Evolutionary conservation across 2,329 filamentous ascomycete genomes (phyloP).

Genomic region (Fusarium xylarioides): DNA sequence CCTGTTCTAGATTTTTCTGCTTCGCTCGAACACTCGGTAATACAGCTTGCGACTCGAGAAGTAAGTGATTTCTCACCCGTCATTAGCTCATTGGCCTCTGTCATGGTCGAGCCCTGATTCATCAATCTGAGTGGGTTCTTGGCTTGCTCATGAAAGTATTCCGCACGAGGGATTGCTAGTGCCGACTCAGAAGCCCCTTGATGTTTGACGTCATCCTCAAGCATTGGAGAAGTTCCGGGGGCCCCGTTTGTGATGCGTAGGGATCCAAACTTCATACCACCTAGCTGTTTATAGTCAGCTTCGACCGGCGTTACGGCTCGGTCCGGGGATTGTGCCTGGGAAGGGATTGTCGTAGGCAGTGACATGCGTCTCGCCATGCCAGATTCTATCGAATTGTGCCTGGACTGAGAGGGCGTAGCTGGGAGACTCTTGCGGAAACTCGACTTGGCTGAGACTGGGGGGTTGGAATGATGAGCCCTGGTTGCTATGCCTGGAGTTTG

Average conservation of each 20-base stretch:
- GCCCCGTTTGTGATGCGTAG: constrained; percentile 69
- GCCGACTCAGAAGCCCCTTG: constrained; percentile 13
- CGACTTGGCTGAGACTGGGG: constrained; percentile 40
- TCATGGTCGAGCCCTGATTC: neutral
- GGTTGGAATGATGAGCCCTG: constrained; percentile 44
- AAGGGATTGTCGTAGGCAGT: constrained; percentile 42
- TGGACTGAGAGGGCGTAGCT: constrained; percentile 50
- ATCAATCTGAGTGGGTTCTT: constrained; percentile 4
- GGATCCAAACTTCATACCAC: constrained; percentile 70
- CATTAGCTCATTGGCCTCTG: neutral
- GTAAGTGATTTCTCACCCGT: neutral
- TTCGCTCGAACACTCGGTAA: constrained; percentile 12
- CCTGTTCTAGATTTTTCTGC: constrained; percentile 26
- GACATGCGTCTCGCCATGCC: constrained; percentile 46
- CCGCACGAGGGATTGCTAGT: neutral
- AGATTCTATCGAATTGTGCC: constrained; percentile 53
- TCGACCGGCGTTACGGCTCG: constrained; percentile 57
- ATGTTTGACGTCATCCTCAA: constrained; percentile 27
- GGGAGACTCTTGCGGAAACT: constrained; percentile 52
- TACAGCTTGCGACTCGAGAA: neutral
- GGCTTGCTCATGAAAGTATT: constrained; percentile 18
- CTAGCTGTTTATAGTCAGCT: constrained; percentile 66
- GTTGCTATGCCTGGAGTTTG: constrained; percentile 62
- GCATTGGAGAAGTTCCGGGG: constrained; percentile 56
- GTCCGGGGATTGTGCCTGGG: constrained; percentile 28